phyloP scores from a whole-genome alignment of 192 early-diverging fungal genomes.

The Linnemannia hyalina region DNA sequence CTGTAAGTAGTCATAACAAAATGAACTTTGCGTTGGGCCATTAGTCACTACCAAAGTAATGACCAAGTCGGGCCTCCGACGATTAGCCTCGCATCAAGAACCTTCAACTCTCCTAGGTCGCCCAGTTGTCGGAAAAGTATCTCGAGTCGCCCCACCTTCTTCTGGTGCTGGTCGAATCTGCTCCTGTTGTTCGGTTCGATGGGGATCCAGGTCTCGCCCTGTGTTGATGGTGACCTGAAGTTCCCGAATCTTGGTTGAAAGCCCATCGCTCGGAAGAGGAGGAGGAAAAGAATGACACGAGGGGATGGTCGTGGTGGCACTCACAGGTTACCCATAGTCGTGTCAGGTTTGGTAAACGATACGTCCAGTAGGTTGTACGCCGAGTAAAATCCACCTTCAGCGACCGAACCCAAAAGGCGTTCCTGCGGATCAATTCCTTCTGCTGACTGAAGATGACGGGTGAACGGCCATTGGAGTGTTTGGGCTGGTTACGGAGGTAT shows the following conservation, averaged over 20 bases:
- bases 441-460: background rate
- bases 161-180: background rate
- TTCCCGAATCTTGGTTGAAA: too few relatives aligned
- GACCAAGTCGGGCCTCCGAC: background rate
- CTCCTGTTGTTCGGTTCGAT: too few relatives aligned
- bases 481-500: background rate
- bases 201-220: too few relatives aligned
- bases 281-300: too few relatives aligned
- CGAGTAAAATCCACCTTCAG: background rate
- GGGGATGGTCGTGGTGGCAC: background rate
- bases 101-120: background rate
- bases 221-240: too few relatives aligned
- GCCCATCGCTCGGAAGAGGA: too few relatives aligned
- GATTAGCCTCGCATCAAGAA: background rate
- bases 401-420: background rate
- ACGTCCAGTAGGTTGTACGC: background rate
- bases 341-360: background rate
- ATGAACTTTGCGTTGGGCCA: background rate
- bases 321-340: background rate
- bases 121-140: background rate
- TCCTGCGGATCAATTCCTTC: background rate
- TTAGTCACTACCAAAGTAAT: background rate
- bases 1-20: background rate
- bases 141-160: background rate
- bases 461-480: background rate